Conservation (phyloP, 2,329 filamentous ascomycete species). For the Fusarium nanum region DNA sequence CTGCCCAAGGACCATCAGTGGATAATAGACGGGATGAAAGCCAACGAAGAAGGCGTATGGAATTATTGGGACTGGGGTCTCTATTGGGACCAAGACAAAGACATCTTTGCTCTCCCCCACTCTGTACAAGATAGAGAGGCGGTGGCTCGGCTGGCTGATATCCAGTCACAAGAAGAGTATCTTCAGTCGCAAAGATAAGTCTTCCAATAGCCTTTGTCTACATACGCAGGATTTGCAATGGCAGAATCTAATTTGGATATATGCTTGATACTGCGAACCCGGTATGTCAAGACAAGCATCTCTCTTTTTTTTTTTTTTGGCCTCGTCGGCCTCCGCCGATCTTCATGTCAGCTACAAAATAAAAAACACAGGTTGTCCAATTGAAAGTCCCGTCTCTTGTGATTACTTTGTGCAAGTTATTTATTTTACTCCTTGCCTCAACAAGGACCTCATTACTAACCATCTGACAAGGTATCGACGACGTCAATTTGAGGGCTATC, state of each 20-base stretch:
- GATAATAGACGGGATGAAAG: not conserved
- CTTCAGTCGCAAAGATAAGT: not conserved
- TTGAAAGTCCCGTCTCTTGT: not conserved
- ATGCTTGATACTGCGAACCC: not conserved
- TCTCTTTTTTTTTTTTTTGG: not conserved
- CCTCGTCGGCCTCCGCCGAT: accelerated
- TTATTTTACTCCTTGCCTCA: accelerated
- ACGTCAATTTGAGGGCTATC: not conserved
- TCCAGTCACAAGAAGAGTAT: not conserved
- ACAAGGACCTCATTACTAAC: not conserved
- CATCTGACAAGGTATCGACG: not conserved
- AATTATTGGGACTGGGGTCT: too few relatives aligned
- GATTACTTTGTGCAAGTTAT: not conserved
- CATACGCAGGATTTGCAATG: not conserved
- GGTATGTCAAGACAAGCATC: not conserved
- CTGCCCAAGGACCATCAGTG: not conserved
- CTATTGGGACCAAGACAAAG: too few relatives aligned
- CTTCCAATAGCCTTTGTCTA: not conserved
- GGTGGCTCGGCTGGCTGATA: not conserved
- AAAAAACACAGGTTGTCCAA: accelerated
- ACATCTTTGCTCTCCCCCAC: too few relatives aligned
- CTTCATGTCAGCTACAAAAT: not conserved
- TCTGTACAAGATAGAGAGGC: too few relatives aligned
- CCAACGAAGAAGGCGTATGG: accelerated
- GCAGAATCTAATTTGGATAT: not conserved